These are phyloP conservation scores for Allium cepa DNA, from an alignment of 106 monocot genomes.

Conservation along the genomic window DNA sequence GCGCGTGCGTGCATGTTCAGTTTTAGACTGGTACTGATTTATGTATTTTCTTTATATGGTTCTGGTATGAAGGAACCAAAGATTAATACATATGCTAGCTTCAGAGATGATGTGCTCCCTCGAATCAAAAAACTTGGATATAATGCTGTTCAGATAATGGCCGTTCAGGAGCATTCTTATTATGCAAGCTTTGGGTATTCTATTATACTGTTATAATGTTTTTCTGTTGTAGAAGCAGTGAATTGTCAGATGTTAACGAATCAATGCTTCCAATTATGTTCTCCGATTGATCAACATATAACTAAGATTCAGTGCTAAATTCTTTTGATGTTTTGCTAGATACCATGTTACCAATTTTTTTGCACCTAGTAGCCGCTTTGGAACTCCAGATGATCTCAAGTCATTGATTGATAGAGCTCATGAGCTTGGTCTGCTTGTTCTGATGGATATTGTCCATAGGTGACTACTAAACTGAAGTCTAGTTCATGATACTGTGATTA, in stretches of 20 bases:
- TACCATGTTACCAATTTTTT: conserved; percentile 99
- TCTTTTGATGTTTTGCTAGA: conserved; percentile 16
- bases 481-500: too few relatives aligned
- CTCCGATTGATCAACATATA: background rate
- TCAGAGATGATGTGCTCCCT: conserved; percentile 95
- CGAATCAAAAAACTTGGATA: conserved; percentile 96
- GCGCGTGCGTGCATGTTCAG: background rate
- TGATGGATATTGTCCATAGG: conserved; percentile 99
- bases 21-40: background rate
- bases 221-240: background rate
- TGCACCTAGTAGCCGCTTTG: conserved; percentile 98
- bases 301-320: too few relatives aligned
- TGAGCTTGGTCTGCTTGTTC: conserved; percentile 95
- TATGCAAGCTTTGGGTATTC: conserved; percentile 97
- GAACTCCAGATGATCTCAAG: conserved; percentile 97
- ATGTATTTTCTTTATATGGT: background rate
- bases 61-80: conserved; percentile 70
- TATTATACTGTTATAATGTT: background rate
- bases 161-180: conserved; percentile 98
- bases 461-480: conserved; percentile 8
- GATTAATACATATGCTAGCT: conserved; percentile 89
- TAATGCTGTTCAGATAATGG: conserved; percentile 99
- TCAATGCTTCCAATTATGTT: too few relatives aligned
- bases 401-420: conserved; percentile 96
- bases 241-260: too few relatives aligned